Evolutionary conservation across 1,284 basidiomycete species (phyloP).

Genomic region (Veloporphyrellus conicus): DNA sequence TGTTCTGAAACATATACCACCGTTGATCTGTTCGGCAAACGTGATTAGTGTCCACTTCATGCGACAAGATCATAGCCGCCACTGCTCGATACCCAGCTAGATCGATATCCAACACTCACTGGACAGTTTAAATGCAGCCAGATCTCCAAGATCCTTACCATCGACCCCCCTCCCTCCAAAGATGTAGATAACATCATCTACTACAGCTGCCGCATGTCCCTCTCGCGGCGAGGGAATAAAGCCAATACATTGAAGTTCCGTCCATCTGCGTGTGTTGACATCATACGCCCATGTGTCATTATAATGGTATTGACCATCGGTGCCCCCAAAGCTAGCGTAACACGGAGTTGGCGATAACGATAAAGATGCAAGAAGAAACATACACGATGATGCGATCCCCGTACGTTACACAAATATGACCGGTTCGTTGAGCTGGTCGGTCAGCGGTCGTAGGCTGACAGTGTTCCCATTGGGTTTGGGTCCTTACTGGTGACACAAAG

Average conservation of each 20-base stretch:
- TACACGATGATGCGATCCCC: slow-evolving; percentile 86
- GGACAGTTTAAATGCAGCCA: slow-evolving; percentile 95
- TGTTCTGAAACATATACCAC: slow-evolving; percentile 99
- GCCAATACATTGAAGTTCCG: slow-evolving; percentile 93
- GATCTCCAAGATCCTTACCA: slow-evolving; percentile 91
- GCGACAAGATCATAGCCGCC: neutral
- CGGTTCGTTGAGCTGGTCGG: slow-evolving; percentile 83
- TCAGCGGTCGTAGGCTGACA: slow-evolving; percentile 61
- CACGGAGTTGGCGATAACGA: slow-evolving; percentile 12
- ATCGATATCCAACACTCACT: slow-evolving; percentile 53
- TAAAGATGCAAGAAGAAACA: slow-evolving; percentile 28
- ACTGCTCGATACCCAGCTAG: neutral
- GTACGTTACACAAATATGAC: slow-evolving; percentile 85
- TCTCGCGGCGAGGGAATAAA: slow-evolving; percentile 96
- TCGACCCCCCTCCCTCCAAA: slow-evolving; percentile 97
- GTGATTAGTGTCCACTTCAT: slow-evolving; percentile 11
- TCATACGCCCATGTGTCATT: slow-evolving; percentile 99
- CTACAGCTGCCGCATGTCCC: slow-evolving; percentile 93
- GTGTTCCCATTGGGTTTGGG: slow-evolving; percentile 76
- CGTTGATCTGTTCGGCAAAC: slow-evolving; percentile 49
- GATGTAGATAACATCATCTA: slow-evolving; percentile 97
- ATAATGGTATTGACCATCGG: slow-evolving; percentile 97
- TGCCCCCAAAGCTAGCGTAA: slow-evolving; percentile 83
- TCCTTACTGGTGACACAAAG: slow-evolving; percentile 51
- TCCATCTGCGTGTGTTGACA: slow-evolving; percentile 78